A percentile compares a stretch with the other conserved stretches of the same genome.
phyloP scores from a whole-genome alignment of 192 early-diverging fungal species.

The Gaertneriomyces semiglobifer region DNA sequence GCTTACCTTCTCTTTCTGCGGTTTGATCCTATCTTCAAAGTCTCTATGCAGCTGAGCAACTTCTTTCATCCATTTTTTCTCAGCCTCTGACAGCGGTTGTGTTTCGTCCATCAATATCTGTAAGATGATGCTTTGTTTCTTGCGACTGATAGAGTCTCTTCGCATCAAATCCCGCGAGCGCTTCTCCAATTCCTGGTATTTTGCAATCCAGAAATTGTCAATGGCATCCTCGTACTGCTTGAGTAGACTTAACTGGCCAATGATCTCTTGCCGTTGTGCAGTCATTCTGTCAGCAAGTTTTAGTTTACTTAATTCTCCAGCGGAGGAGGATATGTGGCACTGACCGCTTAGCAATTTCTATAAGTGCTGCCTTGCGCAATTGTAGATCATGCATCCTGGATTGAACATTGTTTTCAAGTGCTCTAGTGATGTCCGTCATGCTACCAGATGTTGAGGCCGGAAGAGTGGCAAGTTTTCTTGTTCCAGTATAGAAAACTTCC shows the following conservation, averaged over 20 bases:
- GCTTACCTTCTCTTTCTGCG: constrained; percentile 13
- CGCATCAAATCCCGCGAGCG: too few species aligned
- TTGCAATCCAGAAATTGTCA: constrained; percentile 26
- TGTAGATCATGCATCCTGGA: too few species aligned
- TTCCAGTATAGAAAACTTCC: neutral
- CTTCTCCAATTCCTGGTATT: constrained; percentile 23
- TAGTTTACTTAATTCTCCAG: too few species aligned
- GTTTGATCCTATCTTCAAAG: constrained; percentile 11
- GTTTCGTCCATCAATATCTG: constrained; percentile 58
- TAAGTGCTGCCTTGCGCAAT: too few species aligned
- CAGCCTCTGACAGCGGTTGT: constrained; percentile 60
- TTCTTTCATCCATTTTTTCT: constrained; percentile 50
- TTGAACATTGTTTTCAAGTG: too few species aligned
- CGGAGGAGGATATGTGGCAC: too few species aligned
- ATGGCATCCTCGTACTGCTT: constrained; percentile 31
- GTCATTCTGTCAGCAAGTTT: too few species aligned
- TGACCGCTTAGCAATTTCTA: too few species aligned
- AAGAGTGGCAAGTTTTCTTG: too few species aligned
- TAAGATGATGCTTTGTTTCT: constrained; percentile 37
- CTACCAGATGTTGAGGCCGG: too few species aligned
- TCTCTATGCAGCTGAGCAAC: constrained; percentile 26
- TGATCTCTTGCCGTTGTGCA: constrained; percentile 8
- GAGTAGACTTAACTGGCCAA: constrained; percentile 6
- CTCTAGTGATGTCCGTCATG: too few species aligned
- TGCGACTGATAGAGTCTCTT: constrained; percentile 22